These are phyloP conservation scores for Lepidium africanum DNA, from an alignment of 345 rosid species.

Conservation along the genomic window DNA sequence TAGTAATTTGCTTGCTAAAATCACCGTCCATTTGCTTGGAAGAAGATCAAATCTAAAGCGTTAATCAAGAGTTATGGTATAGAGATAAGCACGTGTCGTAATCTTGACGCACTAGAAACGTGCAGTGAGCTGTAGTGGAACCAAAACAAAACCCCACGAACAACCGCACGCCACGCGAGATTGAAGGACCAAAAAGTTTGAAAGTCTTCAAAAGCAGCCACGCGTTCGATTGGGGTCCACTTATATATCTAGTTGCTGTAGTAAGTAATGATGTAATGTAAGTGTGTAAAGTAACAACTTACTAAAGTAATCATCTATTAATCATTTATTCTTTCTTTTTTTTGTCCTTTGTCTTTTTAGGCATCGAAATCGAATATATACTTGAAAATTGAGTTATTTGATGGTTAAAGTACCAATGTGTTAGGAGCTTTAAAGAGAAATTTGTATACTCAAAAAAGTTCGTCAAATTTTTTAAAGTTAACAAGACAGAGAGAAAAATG, in stretches of 20 bases:
- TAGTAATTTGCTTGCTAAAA: not conserved
- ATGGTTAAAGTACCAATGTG: not conserved
- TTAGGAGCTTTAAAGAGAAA: no score
- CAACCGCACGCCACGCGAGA: slow-evolving; percentile 6
- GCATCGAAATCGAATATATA: not conserved
- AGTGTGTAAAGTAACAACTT: not conserved
- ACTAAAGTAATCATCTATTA: not conserved
- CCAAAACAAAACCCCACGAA: not conserved
- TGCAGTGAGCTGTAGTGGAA: slow-evolving; percentile 19
- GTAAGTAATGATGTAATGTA: not conserved
- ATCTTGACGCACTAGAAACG: not conserved
- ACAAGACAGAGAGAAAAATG: no score
- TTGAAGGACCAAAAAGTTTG: not conserved
- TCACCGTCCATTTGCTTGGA: not conserved
- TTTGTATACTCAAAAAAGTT: no score
- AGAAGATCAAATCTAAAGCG: not conserved
- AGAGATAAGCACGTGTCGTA: not conserved
- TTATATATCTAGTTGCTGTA: not conserved
- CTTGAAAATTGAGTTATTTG: not conserved
- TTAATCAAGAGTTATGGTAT: not conserved
- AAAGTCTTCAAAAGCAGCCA: slow-evolving; percentile 18
- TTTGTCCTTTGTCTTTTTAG: not conserved
- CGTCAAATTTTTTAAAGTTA: no score
- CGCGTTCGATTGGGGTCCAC: slow-evolving; percentile 4
- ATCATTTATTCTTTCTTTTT: not conserved